Percentiles rank a stretch among this genome's conserved stretches.
These are phyloP conservation scores for Hypoxylon sp. DNA, from an alignment of 2,329 filamentous ascomycete genomes.

Conservation along the genomic window DNA sequence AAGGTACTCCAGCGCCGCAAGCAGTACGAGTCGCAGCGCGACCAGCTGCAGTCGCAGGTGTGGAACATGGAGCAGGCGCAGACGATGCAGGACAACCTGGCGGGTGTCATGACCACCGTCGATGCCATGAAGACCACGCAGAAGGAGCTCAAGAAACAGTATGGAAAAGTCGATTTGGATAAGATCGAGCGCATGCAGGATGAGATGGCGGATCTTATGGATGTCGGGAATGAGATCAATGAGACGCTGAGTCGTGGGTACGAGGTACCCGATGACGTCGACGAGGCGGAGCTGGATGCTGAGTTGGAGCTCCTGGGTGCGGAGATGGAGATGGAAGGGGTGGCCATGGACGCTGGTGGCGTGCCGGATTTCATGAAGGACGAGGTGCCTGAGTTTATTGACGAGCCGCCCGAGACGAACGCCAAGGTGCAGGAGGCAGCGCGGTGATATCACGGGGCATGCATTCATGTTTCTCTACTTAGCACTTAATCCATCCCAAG, in stretches of 20 bases:
- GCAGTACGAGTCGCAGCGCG: constrained; percentile 92
- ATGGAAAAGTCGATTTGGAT: constrained; percentile 97
- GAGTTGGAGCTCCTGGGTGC: constrained; percentile 95
- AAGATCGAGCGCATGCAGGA: constrained; percentile 98
- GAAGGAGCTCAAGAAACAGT: constrained; percentile 92
- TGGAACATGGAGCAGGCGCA: constrained; percentile 99
- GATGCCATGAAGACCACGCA: constrained; percentile 98
- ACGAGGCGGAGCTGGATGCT: constrained; percentile 95
- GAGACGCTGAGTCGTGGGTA: constrained; percentile 93
- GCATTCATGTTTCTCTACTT: neutral
- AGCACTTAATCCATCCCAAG: neutral
- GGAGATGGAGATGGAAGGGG: constrained; percentile 89
- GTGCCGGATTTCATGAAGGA: constrained; percentile 92
- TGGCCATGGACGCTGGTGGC: constrained; percentile 65
- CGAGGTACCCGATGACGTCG: constrained; percentile 95
- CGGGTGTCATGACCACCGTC: constrained; percentile 98
- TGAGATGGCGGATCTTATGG: constrained; percentile 98
- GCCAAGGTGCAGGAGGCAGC: constrained; percentile 88
- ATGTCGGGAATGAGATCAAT: constrained; percentile 98
- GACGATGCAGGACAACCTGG: constrained; percentile 98
- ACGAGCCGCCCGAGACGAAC: constrained; percentile 83
- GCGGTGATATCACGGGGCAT: constrained; percentile 57
- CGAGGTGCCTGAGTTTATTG: constrained; percentile 91
- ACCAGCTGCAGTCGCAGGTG: constrained; percentile 92
- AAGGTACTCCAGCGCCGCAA: constrained; percentile 95